Base-by-base conservation (phyloP, 2,329 filamentous ascomycete genomes). In the Alternaria conjuncta region DNA sequence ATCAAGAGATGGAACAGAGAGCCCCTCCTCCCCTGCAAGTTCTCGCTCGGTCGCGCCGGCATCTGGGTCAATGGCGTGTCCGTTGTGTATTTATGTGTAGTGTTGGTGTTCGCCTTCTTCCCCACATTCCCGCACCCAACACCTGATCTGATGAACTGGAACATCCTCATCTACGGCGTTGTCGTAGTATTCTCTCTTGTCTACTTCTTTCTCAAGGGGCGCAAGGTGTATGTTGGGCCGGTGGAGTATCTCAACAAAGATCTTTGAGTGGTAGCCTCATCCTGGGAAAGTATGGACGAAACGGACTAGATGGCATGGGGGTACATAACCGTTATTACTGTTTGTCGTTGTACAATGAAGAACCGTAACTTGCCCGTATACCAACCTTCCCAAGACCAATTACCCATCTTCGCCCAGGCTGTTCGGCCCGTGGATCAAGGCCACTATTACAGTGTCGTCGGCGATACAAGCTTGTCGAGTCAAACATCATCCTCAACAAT, bases 61-160 rank as follows among this genome's bases (percentile, higher is more conserved):
- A 71, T 84, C 55, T 71, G 75, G n/a, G 71, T 85, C 68, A 85
- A 85, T 56, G 67, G 79, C 10, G 72, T 80, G 6, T 73, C 82
- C 0, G 66, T 85, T 20, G 54, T 72, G 0, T 85, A 82, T 59
- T 64, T 84, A 3, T 55, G 75, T 3, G 71, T 82, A 0, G 71
- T 81, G 4, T 82, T 83, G 30, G 57, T 83, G 1, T 84, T 85
- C 58, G 71, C 77, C 0, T 85, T 85, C 63, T 85, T 85, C 65
- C 83, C 83, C 0, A 63, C 68, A 9, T 70, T 64, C 32, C 74
- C 72, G 2, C 60, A 72, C 18, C 75, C 75, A 15, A 69, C 70
- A 2, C 57, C 68, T 1, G 70, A 71, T 30, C 78, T 78, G 6
- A 84, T 86, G 82, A 86, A 86, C 64, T 86, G 83, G 83, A 81